phyloP scores from a whole-genome alignment of 2,329 filamentous ascomycete species.

The Parastagonospora avenae region DNA sequence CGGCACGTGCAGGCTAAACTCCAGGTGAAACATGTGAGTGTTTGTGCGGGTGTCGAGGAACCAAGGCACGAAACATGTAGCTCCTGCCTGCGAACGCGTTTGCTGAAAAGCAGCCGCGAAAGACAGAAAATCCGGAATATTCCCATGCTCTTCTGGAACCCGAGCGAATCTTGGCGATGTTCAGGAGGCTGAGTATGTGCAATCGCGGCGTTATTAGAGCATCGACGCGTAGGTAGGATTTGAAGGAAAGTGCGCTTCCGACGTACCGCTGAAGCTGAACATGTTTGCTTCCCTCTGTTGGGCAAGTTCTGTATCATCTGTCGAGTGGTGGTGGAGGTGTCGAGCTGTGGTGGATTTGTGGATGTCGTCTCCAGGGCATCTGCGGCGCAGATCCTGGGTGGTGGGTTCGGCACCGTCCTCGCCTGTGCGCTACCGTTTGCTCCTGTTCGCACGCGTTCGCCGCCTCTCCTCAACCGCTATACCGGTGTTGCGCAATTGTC shows the following conservation, averaged over 20 bases:
- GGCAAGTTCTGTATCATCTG: conserved; percentile 1
- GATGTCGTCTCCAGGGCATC: conserved; percentile 6
- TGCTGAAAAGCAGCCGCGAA: background rate
- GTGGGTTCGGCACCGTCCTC: conserved; percentile 6
- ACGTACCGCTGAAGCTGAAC: conserved; percentile 48
- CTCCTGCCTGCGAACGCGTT: conserved; percentile 2
- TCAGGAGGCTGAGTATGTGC: no score
- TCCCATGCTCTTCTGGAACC: background rate
- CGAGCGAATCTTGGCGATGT: no score
- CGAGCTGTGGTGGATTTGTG: conserved; percentile 1
- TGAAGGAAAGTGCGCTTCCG: background rate
- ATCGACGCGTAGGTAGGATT: no score
- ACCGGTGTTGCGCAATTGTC: background rate
- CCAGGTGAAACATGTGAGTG: conserved; percentile 37
- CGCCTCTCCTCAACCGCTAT: background rate
- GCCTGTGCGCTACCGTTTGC: conserved; percentile 17
- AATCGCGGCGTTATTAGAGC: no score
- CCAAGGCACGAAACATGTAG: conserved; percentile 23
- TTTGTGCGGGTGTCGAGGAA: conserved; percentile 19
- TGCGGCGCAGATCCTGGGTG: conserved; percentile 9
- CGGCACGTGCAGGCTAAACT: conserved; percentile 27
- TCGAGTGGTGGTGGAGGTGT: conserved; percentile 6
- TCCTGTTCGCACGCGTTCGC: background rate
- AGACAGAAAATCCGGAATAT: background rate
- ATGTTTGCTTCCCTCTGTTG: conserved; percentile 21